Conservation (phyloP, 352 stramenopile genomes). For the Globisporangium iwayamae region DNA sequence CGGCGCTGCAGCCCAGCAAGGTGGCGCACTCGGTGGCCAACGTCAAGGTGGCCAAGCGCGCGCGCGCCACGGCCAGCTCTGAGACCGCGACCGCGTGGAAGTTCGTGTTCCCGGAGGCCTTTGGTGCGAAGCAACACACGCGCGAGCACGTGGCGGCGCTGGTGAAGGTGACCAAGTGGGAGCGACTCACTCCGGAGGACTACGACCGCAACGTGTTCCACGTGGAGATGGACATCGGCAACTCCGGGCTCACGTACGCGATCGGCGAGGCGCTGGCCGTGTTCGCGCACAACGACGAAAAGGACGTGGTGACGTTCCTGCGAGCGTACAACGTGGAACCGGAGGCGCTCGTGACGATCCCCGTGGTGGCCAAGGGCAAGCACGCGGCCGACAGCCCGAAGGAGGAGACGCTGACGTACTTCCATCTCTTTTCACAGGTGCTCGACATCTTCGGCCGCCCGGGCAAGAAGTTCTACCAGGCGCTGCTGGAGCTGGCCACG, state of each 20-base stretch:
- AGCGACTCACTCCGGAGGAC: conserved; percentile 70
- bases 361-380: conserved; percentile 59
- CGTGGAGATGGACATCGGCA: conserved; percentile 82
- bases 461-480: conserved; percentile 84
- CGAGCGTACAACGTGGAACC: conserved; percentile 60
- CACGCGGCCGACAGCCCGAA: conserved; percentile 23
- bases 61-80: conserved; percentile 28
- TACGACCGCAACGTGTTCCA: conserved; percentile 88
- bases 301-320: conserved; percentile 70
- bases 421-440: conserved; percentile 79
- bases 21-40: conserved; percentile 37
- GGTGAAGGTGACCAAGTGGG: conserved; percentile 72
- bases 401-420: conserved; percentile 71
- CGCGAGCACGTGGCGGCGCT: conserved; percentile 71
- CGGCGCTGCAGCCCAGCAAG: conserved; percentile 50
- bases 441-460: conserved; percentile 82
- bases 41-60: conserved; percentile 33
- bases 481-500: conserved; percentile 53
- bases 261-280: conserved; percentile 83
- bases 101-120: conserved; percentile 61
- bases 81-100: conserved; percentile 67
- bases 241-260: conserved; percentile 78
- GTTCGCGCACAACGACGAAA: conserved; percentile 81
- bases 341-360: conserved; percentile 63
- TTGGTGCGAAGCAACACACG: conserved; percentile 42